These are phyloP conservation scores for Pseudonitzschia delicatissima DNA, from an alignment of 108 stramenopile species.

Conservation along the genomic window DNA sequence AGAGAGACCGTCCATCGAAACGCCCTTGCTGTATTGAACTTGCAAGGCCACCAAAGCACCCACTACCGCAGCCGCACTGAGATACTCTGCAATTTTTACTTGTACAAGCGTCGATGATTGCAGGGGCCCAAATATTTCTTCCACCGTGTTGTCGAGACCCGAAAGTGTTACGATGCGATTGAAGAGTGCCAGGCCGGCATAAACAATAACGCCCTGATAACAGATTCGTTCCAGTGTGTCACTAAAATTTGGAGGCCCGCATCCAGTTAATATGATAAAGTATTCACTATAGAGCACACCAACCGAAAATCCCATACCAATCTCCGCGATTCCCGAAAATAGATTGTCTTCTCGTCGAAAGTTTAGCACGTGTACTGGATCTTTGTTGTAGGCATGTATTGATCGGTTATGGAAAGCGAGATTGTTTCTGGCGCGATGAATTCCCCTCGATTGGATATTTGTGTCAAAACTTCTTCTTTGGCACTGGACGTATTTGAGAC, in stretches of 20 bases:
- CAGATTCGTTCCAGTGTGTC: constrained; percentile 47
- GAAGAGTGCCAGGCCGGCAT: constrained; percentile 42
- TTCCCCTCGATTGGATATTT: not conserved
- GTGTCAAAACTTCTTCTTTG: not conserved
- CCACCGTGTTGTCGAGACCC: constrained; percentile 4
- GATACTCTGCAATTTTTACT: constrained; percentile 23
- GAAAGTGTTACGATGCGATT: constrained; percentile 31
- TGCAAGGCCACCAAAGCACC: constrained; percentile 43
- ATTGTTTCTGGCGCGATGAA: not conserved
- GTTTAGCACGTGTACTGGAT: not conserved
- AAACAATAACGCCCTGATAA: constrained; percentile 44
- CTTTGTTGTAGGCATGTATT: not conserved
- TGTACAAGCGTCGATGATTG: constrained; percentile 9
- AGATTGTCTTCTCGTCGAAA: constrained; percentile 18
- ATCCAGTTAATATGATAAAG: constrained; percentile 36
- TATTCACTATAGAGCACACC: constrained; percentile 51
- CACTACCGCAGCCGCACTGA: constrained; percentile 27
- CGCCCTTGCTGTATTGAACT: constrained; percentile 30
- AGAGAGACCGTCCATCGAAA: constrained; percentile 47
- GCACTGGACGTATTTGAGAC: not conserved
- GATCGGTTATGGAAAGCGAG: not conserved
- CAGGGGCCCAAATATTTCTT: constrained; percentile 16
- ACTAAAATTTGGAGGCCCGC: constrained; percentile 38
- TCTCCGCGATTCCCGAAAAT: constrained; percentile 25
- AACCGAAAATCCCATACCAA: constrained; percentile 30